Base-by-base conservation (phyloP, 2,329 filamentous ascomycete genomes). In the Simplicillium aogashimaense region DNA sequence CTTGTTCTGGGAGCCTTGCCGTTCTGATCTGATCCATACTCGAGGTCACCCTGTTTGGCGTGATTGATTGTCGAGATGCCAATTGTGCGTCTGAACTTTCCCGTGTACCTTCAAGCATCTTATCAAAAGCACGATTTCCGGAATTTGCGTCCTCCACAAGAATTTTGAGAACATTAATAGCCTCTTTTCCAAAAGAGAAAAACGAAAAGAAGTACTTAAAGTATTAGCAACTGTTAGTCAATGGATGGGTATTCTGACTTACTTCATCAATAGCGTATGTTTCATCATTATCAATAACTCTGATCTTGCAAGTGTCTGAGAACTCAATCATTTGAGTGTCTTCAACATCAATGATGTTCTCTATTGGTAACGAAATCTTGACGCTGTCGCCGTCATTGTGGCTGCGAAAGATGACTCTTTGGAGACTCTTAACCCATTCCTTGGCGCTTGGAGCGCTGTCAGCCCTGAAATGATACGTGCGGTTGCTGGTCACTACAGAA, bases 311-410 rank as follows among this genome's bases (percentile, higher is more conserved):
- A 0, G 92, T 97, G 46, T 95, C 86, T 16, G 88, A 87, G 58
- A 94, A 88, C 47, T 94, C 86, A 41, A 94, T 74, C 64, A 95
- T 87, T 42, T 86, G 82, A 36, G 83, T 92, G 48, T 95, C 86
- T 58, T 97, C 92, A 35, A 97, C 80, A 50, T 97, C 90, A 43
- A 97, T 80, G 15, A 97, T 75, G 49, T 94, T 95, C 43, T 81
- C 75, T 38, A 95, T 84, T 1, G 89, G 90, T 20, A 97, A 65
- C 1, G 86, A 92, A 41, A 97, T 94, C 66, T 97, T 97, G 58
- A 98, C 86, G 55, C 89, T 95, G 56, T 95, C 89, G 9, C 92
- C 90, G 47, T 95, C 90, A 54, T 97, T 97, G 62, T 94, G 89
- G 10, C 88, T 90, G 38, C 89, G 76, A 56, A 97, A 97, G 42